Percentiles rank a stretch among this genome's conserved stretches.
phyloP scores from a whole-genome alignment of 108 stramenopile genomes.

The Asterionellopsis glacialis region DNA sequence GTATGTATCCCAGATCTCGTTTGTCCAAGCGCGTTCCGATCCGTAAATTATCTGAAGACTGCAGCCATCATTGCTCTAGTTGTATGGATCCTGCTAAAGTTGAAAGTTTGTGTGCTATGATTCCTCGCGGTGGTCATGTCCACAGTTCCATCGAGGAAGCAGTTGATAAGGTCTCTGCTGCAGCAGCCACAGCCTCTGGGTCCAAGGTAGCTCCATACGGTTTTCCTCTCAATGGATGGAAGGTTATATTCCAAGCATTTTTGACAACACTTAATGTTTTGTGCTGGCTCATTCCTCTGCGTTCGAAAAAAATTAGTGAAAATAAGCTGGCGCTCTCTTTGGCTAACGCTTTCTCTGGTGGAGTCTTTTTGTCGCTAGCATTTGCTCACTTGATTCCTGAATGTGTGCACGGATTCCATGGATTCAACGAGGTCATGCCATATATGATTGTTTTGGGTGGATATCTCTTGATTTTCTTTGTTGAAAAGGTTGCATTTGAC shows the following conservation, averaged over 20 bases:
- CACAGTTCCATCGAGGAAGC: background rate
- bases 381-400: slow-evolving; percentile 97
- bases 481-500: slow-evolving; percentile 96
- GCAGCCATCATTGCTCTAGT: background rate
- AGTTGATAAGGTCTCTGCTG: slow-evolving; percentile 8
- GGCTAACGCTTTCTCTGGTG: slow-evolving; percentile 96
- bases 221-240: slow-evolving; percentile 83
- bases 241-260: slow-evolving; percentile 81
- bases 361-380: slow-evolving; percentile 92
- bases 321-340: slow-evolving; percentile 76
- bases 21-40: background rate
- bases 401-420: slow-evolving; percentile 83
- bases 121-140: slow-evolving; percentile 32
- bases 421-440: slow-evolving; percentile 71
- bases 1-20: background rate
- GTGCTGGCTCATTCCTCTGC: slow-evolving; percentile 86
- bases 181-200: slow-evolving; percentile 10
- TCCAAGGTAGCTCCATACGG: slow-evolving; percentile 38
- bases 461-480: slow-evolving; percentile 94
- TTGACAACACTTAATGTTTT: slow-evolving; percentile 84
- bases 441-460: slow-evolving; percentile 81
- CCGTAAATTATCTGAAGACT: background rate
- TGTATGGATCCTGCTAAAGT: background rate
- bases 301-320: slow-evolving; percentile 70
- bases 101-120: slow-evolving; percentile 1